phyloP scores from a whole-genome alignment of 192 early-diverging fungal species.

The Entomortierella chlamydospora region DNA sequence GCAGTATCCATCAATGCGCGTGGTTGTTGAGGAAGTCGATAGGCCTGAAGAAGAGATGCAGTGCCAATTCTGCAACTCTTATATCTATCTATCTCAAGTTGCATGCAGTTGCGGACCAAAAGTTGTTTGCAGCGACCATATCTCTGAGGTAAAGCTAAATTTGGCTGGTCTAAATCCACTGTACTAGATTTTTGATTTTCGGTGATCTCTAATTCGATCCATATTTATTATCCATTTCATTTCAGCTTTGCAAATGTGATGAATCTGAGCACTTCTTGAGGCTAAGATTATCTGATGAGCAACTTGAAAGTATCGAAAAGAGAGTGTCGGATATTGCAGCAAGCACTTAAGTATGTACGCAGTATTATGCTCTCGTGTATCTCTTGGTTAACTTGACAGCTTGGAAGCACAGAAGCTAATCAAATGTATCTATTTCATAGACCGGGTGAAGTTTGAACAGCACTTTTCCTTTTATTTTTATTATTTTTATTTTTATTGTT shows the following conservation, averaged over 20 bases:
- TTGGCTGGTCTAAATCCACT: too few species aligned
- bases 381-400: neutral
- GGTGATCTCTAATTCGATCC: neutral
- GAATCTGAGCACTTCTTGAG: slow-evolving; percentile 41
- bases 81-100: slow-evolving; percentile 77
- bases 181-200: too few species aligned
- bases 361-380: neutral
- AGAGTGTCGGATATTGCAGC: slow-evolving; percentile 18
- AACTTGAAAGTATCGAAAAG: slow-evolving; percentile 40
- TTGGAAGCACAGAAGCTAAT: too few species aligned
- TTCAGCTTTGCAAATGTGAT: slow-evolving; percentile 55
- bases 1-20: slow-evolving; percentile 48
- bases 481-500: too few species aligned
- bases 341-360: neutral
- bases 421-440: too few species aligned
- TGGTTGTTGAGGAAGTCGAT: slow-evolving; percentile 58
- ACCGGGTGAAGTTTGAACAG: too few species aligned
- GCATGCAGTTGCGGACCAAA: slow-evolving; percentile 69
- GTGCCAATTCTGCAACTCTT: slow-evolving; percentile 78
- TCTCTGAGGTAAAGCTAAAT: slow-evolving; percentile 47
- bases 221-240: neutral
- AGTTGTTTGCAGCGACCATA: slow-evolving; percentile 75
- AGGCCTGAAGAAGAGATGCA: slow-evolving; percentile 68
- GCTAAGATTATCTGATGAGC: slow-evolving; percentile 46
- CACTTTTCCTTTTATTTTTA: too few species aligned